Evolutionary conservation across 2,329 filamentous ascomycete species (phyloP).

Genomic region (Zymoseptoria ardabiliae): DNA sequence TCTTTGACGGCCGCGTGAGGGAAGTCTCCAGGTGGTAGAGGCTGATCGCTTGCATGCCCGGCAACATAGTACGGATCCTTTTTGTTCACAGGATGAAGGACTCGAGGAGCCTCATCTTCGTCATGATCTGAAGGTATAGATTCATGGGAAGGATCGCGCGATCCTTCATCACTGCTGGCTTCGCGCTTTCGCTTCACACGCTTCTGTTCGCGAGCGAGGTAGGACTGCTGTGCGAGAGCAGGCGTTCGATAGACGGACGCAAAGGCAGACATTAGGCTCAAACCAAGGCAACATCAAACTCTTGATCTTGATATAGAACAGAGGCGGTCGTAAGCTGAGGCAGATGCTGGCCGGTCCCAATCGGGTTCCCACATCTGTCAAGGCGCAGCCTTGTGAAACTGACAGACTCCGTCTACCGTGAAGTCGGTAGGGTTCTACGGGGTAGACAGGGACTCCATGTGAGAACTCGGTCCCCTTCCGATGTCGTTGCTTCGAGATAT

Average conservation of each 20-base stretch:
- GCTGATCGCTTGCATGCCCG: constrained; percentile 33
- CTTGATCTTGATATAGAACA: neutral
- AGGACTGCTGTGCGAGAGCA: constrained; percentile 16
- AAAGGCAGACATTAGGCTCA: constrained; percentile 20
- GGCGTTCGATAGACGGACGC: constrained; percentile 23
- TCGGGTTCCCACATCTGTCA: constrained; percentile 3
- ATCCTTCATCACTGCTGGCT: constrained; percentile 7
- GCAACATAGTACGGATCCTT: constrained; percentile 34
- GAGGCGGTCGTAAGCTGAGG: neutral
- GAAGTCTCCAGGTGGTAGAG: constrained; percentile 37
- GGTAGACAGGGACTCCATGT: neutral
- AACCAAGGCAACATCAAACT: constrained; percentile 9
- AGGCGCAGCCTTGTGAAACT: neutral
- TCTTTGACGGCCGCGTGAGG: constrained; percentile 35
- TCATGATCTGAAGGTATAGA: constrained; percentile 2
- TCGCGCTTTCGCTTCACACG: constrained; percentile 23
- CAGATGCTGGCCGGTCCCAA: neutral
- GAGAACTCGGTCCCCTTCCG: no score
- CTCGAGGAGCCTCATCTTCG: constrained; percentile 9
- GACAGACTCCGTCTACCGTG: neutral
- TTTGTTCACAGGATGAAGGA: constrained; percentile 21
- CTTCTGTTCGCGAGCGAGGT: constrained; percentile 21
- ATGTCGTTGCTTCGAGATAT: no score
- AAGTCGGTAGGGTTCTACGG: neutral
- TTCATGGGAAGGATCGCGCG: neutral